Conservation (phyloP, 2,329 filamentous ascomycete genomes). For the Talaromyces atroroseus region DNA sequence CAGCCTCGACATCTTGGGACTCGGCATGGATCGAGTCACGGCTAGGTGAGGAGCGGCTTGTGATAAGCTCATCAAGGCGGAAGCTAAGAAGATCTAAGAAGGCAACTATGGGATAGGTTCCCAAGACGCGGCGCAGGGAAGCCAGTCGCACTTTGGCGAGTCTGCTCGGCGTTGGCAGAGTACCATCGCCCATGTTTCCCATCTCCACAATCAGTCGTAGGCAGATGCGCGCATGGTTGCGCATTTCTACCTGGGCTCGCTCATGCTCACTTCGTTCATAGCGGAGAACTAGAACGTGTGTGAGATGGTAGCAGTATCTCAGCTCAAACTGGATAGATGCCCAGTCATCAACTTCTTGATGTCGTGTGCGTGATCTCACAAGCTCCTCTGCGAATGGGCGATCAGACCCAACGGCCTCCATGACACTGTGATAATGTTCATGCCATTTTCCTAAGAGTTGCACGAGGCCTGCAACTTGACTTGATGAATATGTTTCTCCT, state of each 20-base stretch:
- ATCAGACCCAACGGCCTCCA: neutral
- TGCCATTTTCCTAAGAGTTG: constrained; percentile 2
- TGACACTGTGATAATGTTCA: neutral
- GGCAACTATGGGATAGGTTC: constrained; percentile 3
- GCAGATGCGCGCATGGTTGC: constrained; percentile 3
- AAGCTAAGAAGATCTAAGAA: constrained; percentile 1
- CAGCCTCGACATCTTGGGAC: neutral
- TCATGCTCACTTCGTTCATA: neutral
- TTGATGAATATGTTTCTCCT: neutral
- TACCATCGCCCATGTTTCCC: neutral
- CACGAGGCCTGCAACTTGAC: neutral
- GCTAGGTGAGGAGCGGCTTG: neutral
- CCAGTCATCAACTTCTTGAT: neutral
- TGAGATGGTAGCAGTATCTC: constrained; percentile 7
- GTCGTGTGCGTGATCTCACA: neutral
- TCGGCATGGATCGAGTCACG: neutral
- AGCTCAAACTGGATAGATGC: constrained; percentile 3
- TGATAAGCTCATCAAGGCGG: neutral
- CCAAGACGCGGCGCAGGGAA: neutral
- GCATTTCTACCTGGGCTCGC: neutral
- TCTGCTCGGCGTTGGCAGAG: neutral
- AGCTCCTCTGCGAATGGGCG: neutral
- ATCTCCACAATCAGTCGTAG: neutral
- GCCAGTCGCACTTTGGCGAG: neutral
- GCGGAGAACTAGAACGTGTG: neutral